These are phyloP conservation scores for Solanum arcanum DNA, from an alignment of 257 asterid genomes.

Conservation along the genomic window DNA sequence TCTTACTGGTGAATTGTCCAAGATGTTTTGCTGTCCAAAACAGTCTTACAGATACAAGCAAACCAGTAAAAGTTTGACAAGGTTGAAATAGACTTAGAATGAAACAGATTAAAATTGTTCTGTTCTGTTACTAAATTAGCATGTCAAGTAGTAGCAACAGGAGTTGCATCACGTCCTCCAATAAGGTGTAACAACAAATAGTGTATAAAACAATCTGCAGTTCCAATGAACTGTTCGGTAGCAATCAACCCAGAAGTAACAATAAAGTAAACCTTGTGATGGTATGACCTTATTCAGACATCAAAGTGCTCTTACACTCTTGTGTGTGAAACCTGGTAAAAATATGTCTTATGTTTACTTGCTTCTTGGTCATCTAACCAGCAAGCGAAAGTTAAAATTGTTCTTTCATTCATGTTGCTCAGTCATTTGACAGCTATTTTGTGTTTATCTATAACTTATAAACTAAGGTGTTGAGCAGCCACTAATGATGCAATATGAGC, in stretches of 20 bases:
- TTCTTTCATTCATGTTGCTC: neutral
- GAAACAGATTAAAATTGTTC: neutral
- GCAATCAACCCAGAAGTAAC: neutral
- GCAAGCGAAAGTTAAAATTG: neutral
- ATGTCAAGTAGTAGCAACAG: neutral
- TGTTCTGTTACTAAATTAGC: neutral
- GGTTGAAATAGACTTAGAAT: neutral
- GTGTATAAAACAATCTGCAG: neutral
- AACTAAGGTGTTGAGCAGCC: neutral
- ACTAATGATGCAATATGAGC: conserved; percentile 11
- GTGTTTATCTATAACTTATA: neutral
- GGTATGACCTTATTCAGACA: neutral
- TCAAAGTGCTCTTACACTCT: neutral
- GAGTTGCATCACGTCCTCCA: neutral
- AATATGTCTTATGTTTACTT: neutral
- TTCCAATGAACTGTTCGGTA: neutral
- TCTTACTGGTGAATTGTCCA: neutral
- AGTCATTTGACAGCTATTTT: neutral
- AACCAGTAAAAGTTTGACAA: neutral
- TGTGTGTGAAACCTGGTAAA: neutral
- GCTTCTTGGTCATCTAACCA: neutral
- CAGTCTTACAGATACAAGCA: neutral
- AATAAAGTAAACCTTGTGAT: neutral
- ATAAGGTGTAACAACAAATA: neutral
- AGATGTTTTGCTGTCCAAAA: neutral